Evolutionary conservation across 139 green algal genomes (phyloP).

Genomic region (Micractinium sp.): DNA sequence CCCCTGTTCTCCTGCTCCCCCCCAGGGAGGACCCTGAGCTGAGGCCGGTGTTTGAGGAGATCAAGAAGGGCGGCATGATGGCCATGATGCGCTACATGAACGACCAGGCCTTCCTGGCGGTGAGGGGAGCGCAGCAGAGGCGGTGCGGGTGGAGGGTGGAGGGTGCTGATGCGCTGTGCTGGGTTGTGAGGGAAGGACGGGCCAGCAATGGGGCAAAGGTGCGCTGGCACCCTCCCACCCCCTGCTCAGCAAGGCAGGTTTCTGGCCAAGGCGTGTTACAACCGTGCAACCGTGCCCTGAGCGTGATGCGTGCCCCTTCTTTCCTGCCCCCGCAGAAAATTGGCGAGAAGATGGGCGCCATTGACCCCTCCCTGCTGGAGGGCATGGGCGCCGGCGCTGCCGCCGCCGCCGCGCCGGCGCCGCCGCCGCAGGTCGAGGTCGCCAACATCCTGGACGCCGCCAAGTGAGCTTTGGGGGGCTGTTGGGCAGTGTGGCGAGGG

Average conservation of each 20-base stretch:
- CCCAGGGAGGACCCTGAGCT: constrained; percentile 75
- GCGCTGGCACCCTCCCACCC: too few species aligned
- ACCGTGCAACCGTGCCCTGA: neutral
- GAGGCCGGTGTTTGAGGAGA: constrained; percentile 78
- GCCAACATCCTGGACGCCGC: constrained; percentile 84
- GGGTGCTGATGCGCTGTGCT: too few species aligned
- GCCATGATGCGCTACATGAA: constrained; percentile 76
- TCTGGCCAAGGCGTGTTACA: too few species aligned
- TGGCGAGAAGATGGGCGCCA: constrained; percentile 67
- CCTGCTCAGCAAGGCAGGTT: neutral
- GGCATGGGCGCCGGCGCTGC: neutral
- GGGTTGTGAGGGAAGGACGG: too few species aligned
- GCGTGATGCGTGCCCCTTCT: neutral
- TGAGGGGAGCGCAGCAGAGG: neutral
- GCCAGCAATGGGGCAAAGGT: too few species aligned
- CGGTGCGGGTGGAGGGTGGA: neutral
- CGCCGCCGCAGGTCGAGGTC: constrained; percentile 60
- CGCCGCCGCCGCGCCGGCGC: constrained; percentile 24
- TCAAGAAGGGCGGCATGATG: constrained; percentile 75
- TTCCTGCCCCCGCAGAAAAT: constrained; percentile 55
- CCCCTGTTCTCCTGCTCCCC: too few species aligned
- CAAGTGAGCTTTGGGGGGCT: constrained; percentile 54
- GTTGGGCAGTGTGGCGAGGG: too few species aligned
- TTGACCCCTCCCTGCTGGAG: constrained; percentile 7
- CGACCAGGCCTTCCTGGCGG: constrained; percentile 53